These are phyloP conservation scores for Torrubiella hemipterigena DNA, from an alignment of 2,329 filamentous ascomycete genomes.

Conservation along the genomic window DNA sequence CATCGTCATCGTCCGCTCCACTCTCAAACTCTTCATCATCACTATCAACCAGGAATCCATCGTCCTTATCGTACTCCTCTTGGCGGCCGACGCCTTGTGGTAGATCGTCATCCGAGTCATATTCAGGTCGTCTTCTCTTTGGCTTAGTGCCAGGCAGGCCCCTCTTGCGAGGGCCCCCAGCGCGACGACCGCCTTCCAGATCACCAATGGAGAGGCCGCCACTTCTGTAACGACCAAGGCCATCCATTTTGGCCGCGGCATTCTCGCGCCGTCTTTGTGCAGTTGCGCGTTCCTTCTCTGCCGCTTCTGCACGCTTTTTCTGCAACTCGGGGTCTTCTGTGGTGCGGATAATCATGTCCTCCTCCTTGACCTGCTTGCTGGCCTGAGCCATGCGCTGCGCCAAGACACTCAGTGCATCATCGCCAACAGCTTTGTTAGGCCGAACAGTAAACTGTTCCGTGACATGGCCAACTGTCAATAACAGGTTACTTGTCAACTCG, in stretches of 20 bases:
- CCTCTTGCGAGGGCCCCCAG: slow-evolving; percentile 38
- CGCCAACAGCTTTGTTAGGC: slow-evolving; percentile 54
- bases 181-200: slow-evolving; percentile 49
- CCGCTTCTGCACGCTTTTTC: slow-evolving; percentile 60
- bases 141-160: slow-evolving; percentile 36
- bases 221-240: slow-evolving; percentile 35
- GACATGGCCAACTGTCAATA: slow-evolving; percentile 65
- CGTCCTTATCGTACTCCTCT: slow-evolving; percentile 69
- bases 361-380: slow-evolving; percentile 41
- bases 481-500: slow-evolving; percentile 52
- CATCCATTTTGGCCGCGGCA: slow-evolving; percentile 51
- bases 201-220: slow-evolving; percentile 56
- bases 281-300: slow-evolving; percentile 62
- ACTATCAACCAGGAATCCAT: slow-evolving; percentile 66
- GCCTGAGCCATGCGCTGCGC: slow-evolving; percentile 55
- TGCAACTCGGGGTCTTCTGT: slow-evolving; percentile 65
- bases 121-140: slow-evolving; percentile 48
- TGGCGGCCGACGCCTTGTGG: slow-evolving; percentile 48
- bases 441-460: slow-evolving; percentile 59
- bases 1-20: slow-evolving; percentile 53
- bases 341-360: slow-evolving; percentile 57
- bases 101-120: slow-evolving; percentile 67
- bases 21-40: slow-evolving; percentile 58
- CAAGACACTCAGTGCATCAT: slow-evolving; percentile 58
- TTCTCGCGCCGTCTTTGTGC: slow-evolving; percentile 56